Base-by-base conservation (phyloP, 2,329 filamentous ascomycete species). In the Aspergillus versicolor region DNA sequence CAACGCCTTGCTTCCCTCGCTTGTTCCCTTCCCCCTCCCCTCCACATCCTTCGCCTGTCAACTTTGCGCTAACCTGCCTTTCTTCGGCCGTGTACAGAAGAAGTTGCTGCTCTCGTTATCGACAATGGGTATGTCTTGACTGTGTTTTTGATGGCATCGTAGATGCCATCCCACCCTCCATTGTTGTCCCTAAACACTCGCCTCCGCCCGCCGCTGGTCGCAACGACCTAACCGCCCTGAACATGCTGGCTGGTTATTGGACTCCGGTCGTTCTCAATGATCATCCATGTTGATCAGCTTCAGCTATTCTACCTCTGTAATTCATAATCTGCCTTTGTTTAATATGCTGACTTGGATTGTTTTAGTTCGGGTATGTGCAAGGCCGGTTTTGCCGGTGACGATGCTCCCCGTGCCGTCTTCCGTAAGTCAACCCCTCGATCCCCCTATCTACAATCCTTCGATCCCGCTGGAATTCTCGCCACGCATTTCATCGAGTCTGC, bases 91-190 rank as follows among this genome's bases (percentile, higher is more conserved):
- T 82, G 81, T 78, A 50, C 32, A 97, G 94, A 99, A 88, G 94
- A 99, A 91, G 94, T 99, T 83, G 94, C 94, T 82, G 94, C 94
- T 82, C 92, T 99, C 91, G 94, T 99, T 83, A 97, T 99, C 84
- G 94, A 99, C 92, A 99, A 99, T 97, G 94, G 94, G 94, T 99
- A 93, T 91, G 92, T 84, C 82, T 46, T 48, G 30, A 50, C 38
- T 58, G 43, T 32, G 34, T 52, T 57, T 48, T 52, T 53, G 59
- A 64, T 62, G 54, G 43, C 53, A 53, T 55, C 17, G 24, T 32
- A 41, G 54, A 62, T 62, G 60, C 50, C 38, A 41, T 37, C 37
- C 41, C 42, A 38, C 41, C 41, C 40, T 56, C 22, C 49, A 56
- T 57, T 50, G 51, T 40, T 47, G 56, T 56, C 41, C 53, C 56